Base-by-base conservation (phyloP, 2,329 filamentous ascomycete genomes). In the Cercospora beticola region DNA sequence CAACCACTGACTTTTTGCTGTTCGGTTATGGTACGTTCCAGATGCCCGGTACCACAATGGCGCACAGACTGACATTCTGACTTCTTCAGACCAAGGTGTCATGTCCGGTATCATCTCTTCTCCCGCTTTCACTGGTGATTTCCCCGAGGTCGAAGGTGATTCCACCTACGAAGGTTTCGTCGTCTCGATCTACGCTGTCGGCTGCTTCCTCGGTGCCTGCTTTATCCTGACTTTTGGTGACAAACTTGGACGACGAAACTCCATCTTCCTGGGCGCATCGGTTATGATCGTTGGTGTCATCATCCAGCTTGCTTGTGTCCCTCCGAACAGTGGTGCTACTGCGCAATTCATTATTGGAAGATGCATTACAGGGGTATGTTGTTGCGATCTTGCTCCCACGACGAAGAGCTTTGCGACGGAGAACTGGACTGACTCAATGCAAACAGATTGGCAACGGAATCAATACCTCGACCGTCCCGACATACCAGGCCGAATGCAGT, bases 401-500 rank as follows among this genome's bases (percentile, higher is more conserved):
- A 12, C 9, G 4, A 12, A 23, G 21, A 52, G 18, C 18, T 26
- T 52, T 26, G 4, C 46, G 9, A 3, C 12, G n/a, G 10, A 6
- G 2, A 52, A 10, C 46, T 52, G 5, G 10, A 2, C 46, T 52
- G 46, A 52, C 46, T 23, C 9, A 18, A 52, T 7, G 21, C n/a
- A 7, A 52, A 52, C 46, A 67, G 59, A 76, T 86, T 16, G 85
- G 85, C 7, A 86, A 86, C 68, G 85, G 85, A 30, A 85, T 87
- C 78, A 86, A 86, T 76, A 86, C 84, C 1, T 82, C 81, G 0
- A 86, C 84, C 0, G 85, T 86, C 21, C 85, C 85, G 1, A 85
- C 83, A 7, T 87, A 85, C 70, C 84, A 86, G 77, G 83, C 84
- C 8, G 85, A 86, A 72, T 85, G 83, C 73, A 83, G 83, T 3